Evolutionary conservation across 805 yeast genomes (phyloP).

Genomic region (Yarrowia keelungensis): DNA sequence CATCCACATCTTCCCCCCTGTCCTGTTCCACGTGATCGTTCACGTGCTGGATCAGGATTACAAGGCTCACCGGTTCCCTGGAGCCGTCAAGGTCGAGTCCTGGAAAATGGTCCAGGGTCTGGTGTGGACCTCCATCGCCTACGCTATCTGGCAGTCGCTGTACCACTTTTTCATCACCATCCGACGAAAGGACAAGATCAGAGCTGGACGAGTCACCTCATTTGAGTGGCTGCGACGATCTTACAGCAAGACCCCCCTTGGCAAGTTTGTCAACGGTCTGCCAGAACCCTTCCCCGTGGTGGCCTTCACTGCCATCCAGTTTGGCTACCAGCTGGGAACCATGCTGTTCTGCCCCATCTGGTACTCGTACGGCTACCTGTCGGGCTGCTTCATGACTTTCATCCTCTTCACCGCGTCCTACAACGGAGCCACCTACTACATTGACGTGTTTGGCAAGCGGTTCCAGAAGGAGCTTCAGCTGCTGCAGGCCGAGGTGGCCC

Average conservation of each 20-base stretch:
- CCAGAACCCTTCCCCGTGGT: conserved; percentile 88
- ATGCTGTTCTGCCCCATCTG: conserved; percentile 92
- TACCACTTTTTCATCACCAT: conserved; percentile 94
- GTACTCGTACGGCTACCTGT: conserved; percentile 71
- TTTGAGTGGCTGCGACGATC: conserved; percentile 82
- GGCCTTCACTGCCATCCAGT: conserved; percentile 86
- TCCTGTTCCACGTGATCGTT: conserved; percentile 82
- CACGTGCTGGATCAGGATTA: conserved; percentile 70
- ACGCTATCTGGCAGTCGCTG: conserved; percentile 85
- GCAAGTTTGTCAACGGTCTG: conserved; percentile 76
- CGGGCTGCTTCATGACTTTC: conserved; percentile 68
- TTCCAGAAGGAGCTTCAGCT: conserved; percentile 83
- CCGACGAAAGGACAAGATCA: conserved; percentile 76
- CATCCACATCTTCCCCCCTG: conserved; percentile 90
- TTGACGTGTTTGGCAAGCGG: conserved; percentile 89
- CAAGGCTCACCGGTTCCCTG: conserved; percentile 72
- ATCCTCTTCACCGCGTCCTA: conserved; percentile 84
- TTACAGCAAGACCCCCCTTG: conserved; percentile 68
- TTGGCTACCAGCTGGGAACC: conserved; percentile 81
- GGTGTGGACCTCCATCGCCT: conserved; percentile 78
- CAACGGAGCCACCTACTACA: conserved; percentile 94
- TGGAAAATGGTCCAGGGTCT: conserved; percentile 79
- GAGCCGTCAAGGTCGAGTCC: conserved; percentile 68
- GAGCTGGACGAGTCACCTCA: conserved; percentile 84
- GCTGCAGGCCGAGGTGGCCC: conserved; percentile 73